phyloP scores from a whole-genome alignment of 192 early-diverging fungal species.

The Umbelopsis ramanniana region DNA sequence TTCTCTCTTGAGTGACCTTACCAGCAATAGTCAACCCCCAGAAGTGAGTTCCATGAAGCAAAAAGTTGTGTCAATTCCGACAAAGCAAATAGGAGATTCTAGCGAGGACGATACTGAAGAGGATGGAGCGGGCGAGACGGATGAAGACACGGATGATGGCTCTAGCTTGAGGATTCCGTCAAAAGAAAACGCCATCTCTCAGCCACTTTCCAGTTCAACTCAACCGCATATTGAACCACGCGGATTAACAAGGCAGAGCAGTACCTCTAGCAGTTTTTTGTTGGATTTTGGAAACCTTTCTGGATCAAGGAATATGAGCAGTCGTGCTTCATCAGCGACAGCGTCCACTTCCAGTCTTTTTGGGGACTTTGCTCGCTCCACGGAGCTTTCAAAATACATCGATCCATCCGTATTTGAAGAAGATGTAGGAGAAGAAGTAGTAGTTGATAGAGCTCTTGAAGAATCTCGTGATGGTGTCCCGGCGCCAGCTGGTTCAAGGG shows the following conservation, averaged over 20 bases:
- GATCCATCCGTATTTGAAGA: not conserved
- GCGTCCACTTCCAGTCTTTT: constrained; percentile 1
- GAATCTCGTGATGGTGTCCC: not conserved
- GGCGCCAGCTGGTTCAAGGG: not conserved
- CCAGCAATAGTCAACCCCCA: not conserved
- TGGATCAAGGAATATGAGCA: not conserved
- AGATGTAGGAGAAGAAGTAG: not conserved
- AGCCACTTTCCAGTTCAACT: not conserved
- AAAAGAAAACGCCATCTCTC: not conserved
- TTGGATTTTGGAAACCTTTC: constrained; percentile 12
- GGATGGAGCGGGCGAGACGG: not conserved
- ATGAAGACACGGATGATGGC: constrained; percentile 10
- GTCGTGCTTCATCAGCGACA: not conserved
- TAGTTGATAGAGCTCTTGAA: not conserved
- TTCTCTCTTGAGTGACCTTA: not conserved
- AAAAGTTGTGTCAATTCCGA: not conserved
- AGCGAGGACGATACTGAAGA: constrained; percentile 14
- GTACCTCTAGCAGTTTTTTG: constrained; percentile 7
- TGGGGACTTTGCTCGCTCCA: constrained; percentile 3
- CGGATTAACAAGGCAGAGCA: not conserved
- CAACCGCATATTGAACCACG: not conserved
- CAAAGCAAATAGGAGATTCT: constrained; percentile 3
- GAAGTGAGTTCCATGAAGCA: not conserved
- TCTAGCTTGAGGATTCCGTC: not conserved
- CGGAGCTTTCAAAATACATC: constrained; percentile 2